Percentiles rank a stretch among this genome's conserved stretches.
These are phyloP conservation scores for Globisporangium heterothallicum DNA, from an alignment of 352 stramenopile species.

Conservation along the genomic window DNA sequence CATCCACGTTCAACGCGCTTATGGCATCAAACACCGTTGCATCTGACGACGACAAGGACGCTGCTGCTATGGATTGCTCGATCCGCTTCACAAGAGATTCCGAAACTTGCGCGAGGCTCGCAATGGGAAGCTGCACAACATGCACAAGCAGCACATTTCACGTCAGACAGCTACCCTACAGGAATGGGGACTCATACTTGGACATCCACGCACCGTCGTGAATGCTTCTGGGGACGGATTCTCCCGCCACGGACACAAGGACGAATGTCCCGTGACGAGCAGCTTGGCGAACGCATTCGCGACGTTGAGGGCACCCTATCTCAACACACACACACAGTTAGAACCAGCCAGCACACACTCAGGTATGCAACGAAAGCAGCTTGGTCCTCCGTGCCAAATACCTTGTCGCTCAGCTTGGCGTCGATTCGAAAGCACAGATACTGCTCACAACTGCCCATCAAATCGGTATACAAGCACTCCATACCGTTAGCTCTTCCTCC, in stretches of 20 bases:
- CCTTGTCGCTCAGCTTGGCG: conserved; percentile 30
- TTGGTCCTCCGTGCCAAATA: no score
- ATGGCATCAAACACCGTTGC: neutral
- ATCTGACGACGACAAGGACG: neutral
- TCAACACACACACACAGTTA: neutral
- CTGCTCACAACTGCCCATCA: conserved; percentile 29
- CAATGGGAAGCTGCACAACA: conserved; percentile 29
- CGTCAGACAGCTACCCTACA: neutral
- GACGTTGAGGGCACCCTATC: conserved; percentile 27
- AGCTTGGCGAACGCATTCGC: conserved; percentile 31
- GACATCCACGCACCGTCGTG: conserved; percentile 27
- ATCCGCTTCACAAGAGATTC: conserved; percentile 7
- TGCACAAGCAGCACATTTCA: conserved; percentile 14
- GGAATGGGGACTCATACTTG: neutral
- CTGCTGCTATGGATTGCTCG: conserved; percentile 4
- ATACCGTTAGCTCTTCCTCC: neutral
- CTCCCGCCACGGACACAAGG: conserved; percentile 49
- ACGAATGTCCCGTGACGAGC: conserved; percentile 33
- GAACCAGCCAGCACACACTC: neutral
- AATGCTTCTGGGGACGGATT: conserved; percentile 58
- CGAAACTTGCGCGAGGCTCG: conserved; percentile 17
- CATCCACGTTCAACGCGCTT: neutral
- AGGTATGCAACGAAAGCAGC: neutral
- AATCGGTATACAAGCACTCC: conserved; percentile 4
- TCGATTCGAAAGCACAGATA: conserved; percentile 54